Conservation (phyloP, 148 eudicot species). For the Rhododendron henanense region DNA sequence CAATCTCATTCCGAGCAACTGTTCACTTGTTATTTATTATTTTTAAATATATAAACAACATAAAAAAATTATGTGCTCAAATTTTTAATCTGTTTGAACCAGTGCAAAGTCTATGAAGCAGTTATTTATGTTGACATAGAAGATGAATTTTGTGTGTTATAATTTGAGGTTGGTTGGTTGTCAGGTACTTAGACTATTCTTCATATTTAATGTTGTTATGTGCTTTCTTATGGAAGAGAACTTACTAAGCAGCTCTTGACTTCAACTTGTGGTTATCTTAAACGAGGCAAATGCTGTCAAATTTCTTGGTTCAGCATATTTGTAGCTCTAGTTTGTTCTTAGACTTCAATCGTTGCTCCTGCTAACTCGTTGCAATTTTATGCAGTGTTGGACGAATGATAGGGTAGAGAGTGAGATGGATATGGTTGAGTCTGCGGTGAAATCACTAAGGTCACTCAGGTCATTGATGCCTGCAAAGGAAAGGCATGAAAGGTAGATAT, state of each 20-base stretch:
- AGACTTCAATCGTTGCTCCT: neutral
- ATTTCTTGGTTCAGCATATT: neutral
- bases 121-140: neutral
- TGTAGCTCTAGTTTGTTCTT: neutral
- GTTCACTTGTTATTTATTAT: too few species aligned
- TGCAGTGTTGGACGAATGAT: constrained; percentile 83
- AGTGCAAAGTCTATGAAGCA: neutral
- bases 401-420: constrained; percentile 73
- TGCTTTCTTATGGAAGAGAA: neutral
- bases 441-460: constrained; percentile 69
- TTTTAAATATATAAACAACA: too few species aligned
- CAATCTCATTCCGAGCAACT: too few species aligned
- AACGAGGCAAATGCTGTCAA: neutral
- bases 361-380: constrained; percentile 7
- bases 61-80: too few species aligned
- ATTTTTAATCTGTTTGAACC: too few species aligned
- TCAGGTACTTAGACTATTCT: neutral
- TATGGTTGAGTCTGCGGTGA: constrained; percentile 58
- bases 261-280: neutral
- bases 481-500: constrained; percentile 61
- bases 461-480: constrained; percentile 70
- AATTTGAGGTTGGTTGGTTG: neutral
- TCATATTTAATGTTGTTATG: neutral
- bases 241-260: too few species aligned
- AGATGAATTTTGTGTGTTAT: neutral